Evolutionary conservation across 306 rosid species (phyloP).

Genomic region (Crataegus laevigata): DNA sequence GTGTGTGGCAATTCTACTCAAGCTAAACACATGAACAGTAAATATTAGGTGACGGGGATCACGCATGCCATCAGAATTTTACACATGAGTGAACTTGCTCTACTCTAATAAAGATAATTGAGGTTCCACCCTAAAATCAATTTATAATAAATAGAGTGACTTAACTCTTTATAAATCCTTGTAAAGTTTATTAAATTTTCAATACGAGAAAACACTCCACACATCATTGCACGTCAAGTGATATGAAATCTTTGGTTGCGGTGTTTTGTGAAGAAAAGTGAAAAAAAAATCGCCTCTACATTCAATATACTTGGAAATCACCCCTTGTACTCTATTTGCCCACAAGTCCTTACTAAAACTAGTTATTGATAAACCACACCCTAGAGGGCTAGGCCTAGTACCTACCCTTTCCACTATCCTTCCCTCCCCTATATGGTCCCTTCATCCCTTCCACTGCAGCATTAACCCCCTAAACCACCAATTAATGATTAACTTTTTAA

Average conservation of each 20-base stretch:
- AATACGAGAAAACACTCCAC: not conserved
- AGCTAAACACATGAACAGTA: too few species aligned
- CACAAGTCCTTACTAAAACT: not conserved
- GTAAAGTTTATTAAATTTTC: too few species aligned
- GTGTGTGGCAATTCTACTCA: not conserved
- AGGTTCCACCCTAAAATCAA: rapidly evolving
- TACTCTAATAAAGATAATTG: rapidly evolving
- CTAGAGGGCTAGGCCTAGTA: not conserved
- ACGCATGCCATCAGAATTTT: not conserved
- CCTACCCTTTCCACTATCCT: not conserved
- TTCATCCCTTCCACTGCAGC: not conserved
- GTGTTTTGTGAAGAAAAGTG: not conserved
- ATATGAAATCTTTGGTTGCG: not conserved
- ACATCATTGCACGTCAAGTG: not conserved
- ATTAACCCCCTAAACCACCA: not conserved
- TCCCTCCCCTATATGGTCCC: not conserved
- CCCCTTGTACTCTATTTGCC: not conserved
- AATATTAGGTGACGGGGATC: too few species aligned
- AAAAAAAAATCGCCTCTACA: too few species aligned
- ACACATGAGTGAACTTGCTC: not conserved
- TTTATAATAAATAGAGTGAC: not conserved
- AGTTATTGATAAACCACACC: not conserved
- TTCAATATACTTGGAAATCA: not conserved
- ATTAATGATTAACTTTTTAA: not conserved
- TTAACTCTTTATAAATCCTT: too few species aligned